phyloP scores from a whole-genome alignment of 139 green algal species.

The Micromonas commoda region DNA sequence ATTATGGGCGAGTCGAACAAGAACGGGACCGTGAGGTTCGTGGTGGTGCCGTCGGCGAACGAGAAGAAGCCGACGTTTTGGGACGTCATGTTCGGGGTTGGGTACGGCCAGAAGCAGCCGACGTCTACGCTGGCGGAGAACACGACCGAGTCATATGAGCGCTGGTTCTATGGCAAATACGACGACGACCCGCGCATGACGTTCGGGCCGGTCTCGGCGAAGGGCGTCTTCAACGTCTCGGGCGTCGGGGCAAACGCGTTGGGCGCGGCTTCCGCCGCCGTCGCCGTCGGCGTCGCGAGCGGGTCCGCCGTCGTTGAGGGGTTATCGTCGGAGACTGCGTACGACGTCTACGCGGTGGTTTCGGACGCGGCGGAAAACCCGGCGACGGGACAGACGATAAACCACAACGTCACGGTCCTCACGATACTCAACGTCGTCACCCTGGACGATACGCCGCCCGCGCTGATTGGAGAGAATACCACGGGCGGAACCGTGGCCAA shows the following conservation, averaged over 20 bases:
- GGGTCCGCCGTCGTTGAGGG: neutral
- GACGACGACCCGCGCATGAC: no score
- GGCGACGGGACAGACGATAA: no score
- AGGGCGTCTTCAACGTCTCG: neutral
- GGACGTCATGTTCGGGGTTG: no score
- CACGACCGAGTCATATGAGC: no score
- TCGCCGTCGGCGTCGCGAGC: neutral
- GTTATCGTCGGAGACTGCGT: neutral
- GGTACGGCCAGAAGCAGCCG: no score
- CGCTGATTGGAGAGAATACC: neutral
- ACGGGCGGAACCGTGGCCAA: neutral
- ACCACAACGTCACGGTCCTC: neutral
- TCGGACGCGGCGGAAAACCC: neutral
- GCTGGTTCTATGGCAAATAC: no score
- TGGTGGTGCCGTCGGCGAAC: neutral
- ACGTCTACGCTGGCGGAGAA: no score
- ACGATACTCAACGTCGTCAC: neutral
- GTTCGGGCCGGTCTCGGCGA: no score
- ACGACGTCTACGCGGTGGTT: neutral
- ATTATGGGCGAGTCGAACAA: neutral
- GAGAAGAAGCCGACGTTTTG: no score
- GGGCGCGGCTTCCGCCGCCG: no score
- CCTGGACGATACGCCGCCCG: slow-evolving; percentile 11
- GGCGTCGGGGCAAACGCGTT: neutral
- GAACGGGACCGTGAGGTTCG: neutral